Evolutionary conservation across 179 eudicot species (phyloP), one percentile per base, ranked within the genome.

Genomic region (Beta macrorhiza): DNA sequence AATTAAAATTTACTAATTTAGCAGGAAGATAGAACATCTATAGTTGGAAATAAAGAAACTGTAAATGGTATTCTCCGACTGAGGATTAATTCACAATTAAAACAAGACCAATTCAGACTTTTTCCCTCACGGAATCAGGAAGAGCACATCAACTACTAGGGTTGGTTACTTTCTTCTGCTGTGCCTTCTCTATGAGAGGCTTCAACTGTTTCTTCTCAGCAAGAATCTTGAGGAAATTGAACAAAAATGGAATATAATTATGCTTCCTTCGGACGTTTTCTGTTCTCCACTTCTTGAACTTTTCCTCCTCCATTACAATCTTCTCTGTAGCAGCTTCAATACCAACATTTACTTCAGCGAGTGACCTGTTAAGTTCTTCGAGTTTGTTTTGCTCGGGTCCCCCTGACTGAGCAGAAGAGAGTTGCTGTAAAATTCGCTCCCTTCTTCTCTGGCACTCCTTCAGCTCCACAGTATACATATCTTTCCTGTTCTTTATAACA

Each of bases 121-220:
- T 25, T 55, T n/a, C 4, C n/a, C 44, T 69, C 7, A 22, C 19
- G 14, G 72, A 68, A 67, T 10, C 59, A 52, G 67, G 13, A 55
- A 13, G 13, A 62, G 19, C 19, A 16, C 49, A 45, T 83, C 75
- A 88, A 79, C 79, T 82, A 11, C 79, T 82, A 8, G 86, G 82
- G 86, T 84, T 90, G 82, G 87, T 71, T 15, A 92, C 81, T 84
- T 89, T 91, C 90, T 93, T 93, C 88, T 95, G 93, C 82, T 90
- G 89, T 3, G 98, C 99, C 90, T 95, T 92, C 82, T 95, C 98
- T 42, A 92, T 91, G 53, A 93, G 92, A 49, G 98, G 97, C 80
- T 97, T 95, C 90, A 95, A 68, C 86, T 95, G 98, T 89, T 95
- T 95, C 93, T 95, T 95, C 77, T 95, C 99, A 19, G 99, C 98